Percentiles rank a stretch among this genome's conserved stretches.
Evolutionary conservation across 768 basidiomycete genomes (phyloP).

Genomic region (Phallus indusiatus): DNA sequence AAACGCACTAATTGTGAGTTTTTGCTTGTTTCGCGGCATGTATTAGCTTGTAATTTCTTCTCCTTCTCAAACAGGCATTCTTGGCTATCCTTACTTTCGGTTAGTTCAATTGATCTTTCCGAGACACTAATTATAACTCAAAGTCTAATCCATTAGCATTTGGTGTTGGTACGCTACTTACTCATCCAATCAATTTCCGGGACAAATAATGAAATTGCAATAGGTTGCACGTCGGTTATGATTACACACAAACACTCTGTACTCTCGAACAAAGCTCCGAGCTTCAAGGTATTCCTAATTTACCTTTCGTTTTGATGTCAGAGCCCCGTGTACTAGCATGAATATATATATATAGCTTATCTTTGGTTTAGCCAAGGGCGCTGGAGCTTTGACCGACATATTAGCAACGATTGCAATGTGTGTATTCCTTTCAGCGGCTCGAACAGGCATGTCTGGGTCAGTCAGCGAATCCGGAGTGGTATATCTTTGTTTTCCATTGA

Average conservation of each 20-base stretch:
- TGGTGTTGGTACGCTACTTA: neutral
- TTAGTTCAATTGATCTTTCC: neutral
- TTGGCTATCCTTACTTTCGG: neutral
- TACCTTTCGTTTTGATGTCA: neutral
- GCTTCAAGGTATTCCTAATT: slow-evolving; percentile 26
- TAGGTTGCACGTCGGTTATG: slow-evolving; percentile 29
- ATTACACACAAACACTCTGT: slow-evolving; percentile 25
- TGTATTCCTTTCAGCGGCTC: slow-evolving; percentile 26
- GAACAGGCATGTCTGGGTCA: slow-evolving; percentile 30
- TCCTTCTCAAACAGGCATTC: neutral
- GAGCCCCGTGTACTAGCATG: neutral
- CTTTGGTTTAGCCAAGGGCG: slow-evolving; percentile 36
- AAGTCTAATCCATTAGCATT: neutral
- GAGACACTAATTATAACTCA: neutral
- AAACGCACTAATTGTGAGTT: neutral
- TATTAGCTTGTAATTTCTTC: neutral
- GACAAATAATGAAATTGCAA: neutral
- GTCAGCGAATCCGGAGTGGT: slow-evolving; percentile 6
- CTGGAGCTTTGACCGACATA: slow-evolving; percentile 34
- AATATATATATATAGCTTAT: slow-evolving; percentile 23
- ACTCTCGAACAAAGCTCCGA: slow-evolving; percentile 20
- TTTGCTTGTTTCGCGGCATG: neutral
- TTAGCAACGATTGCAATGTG: slow-evolving; percentile 38
- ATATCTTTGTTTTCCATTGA: neutral
- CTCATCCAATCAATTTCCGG: neutral